These are phyloP conservation scores for Trichoderma atrobrunneum DNA, from an alignment of 2,329 filamentous ascomycete species.

Conservation along the genomic window DNA sequence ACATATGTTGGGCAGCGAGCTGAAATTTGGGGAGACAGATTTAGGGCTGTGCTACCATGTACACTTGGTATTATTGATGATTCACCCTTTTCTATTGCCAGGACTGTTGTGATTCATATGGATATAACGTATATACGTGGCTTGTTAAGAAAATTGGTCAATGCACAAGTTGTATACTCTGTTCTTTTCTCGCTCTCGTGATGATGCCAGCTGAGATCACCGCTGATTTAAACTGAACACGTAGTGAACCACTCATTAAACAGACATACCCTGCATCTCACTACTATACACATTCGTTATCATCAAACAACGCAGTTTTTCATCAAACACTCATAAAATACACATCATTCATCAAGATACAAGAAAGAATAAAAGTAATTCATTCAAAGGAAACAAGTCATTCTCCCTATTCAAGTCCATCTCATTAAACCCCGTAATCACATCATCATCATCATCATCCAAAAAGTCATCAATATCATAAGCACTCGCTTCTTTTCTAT, in stretches of 20 bases:
- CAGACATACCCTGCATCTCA: not conserved
- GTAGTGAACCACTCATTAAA: not conserved
- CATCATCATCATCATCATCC: not conserved
- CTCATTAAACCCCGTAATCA: not conserved
- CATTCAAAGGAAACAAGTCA: not conserved
- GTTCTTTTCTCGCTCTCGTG: not conserved
- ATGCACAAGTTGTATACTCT: not conserved
- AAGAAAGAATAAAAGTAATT: not conserved
- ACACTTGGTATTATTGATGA: not conserved
- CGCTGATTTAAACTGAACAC: not conserved
- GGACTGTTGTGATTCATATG: not conserved
- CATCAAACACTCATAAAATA: not conserved
- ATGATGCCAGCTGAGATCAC: not conserved
- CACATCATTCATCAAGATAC: not conserved
- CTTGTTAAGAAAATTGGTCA: not conserved
- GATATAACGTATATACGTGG: not conserved
- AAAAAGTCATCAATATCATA: not conserved
- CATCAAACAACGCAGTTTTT: not conserved
- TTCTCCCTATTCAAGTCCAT: not conserved
- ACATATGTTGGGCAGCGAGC: no score
- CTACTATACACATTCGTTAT: not conserved
- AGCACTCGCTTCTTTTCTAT: constrained; percentile 12
- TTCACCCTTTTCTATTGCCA: not conserved
- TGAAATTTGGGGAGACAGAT: no score
- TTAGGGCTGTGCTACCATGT: no score